These are phyloP conservation scores for Colletotrichum sp. DNA, from an alignment of 2,329 filamentous ascomycete genomes.

Conservation along the genomic window DNA sequence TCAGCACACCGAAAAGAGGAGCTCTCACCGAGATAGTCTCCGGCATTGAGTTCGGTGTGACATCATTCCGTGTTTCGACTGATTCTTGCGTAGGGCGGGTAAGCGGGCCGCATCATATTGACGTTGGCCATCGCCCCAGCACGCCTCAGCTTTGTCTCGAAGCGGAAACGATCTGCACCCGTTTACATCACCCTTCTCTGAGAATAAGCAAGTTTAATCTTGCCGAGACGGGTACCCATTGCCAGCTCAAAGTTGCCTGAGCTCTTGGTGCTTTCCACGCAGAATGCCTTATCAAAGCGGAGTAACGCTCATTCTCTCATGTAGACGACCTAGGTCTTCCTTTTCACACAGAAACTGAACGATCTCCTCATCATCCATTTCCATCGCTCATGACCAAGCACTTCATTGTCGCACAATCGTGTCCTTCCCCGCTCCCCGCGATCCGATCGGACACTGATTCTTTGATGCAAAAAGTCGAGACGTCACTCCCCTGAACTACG, in stretches of 20 bases:
- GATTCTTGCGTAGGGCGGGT: neutral
- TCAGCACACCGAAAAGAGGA: neutral
- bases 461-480: neutral
- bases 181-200: slow-evolving; percentile 8
- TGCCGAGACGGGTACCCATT: slow-evolving; percentile 1
- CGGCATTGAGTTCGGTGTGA: neutral
- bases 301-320: neutral
- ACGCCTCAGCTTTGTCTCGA: neutral
- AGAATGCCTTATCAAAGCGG: neutral
- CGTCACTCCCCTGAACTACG: neutral
- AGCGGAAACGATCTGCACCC: neutral
- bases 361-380: neutral
- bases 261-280: neutral
- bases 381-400: neutral
- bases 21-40: neutral
- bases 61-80: slow-evolving; percentile 14
- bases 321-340: neutral
- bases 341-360: neutral
- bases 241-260: neutral
- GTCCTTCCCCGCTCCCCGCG: neutral
- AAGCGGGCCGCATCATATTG: slow-evolving; percentile 13
- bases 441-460: neutral
- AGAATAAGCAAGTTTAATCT: slow-evolving; percentile 6
- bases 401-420: neutral
- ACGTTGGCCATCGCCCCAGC: slow-evolving; percentile 10